phyloP scores from a whole-genome alignment of 2,329 filamentous ascomycete genomes.

The Didymella pinodella region DNA sequence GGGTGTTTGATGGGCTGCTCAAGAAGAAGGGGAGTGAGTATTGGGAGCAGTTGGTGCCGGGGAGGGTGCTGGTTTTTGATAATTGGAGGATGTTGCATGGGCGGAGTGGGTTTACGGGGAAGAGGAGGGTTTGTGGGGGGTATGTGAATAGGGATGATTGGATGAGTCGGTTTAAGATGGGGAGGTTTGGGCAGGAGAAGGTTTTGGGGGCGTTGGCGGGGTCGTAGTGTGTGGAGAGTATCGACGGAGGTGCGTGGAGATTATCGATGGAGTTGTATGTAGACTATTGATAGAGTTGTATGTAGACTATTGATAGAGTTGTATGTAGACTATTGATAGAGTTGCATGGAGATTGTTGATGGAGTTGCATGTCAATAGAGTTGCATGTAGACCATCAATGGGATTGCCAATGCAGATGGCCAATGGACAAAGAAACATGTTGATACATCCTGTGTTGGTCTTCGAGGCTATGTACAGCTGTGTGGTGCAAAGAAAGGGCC shows the following conservation, averaged over 20 bases:
- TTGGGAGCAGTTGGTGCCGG: conserved; percentile 82
- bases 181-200: conserved; percentile 20
- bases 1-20: conserved; percentile 75
- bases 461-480: conserved; percentile 40
- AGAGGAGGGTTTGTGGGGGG: conserved; percentile 86
- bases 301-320: no score
- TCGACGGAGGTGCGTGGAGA: no score
- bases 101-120: conserved; percentile 80
- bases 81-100: conserved; percentile 96
- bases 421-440: conserved; percentile 29
- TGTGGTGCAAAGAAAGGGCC: conserved; percentile 27
- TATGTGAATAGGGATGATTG: conserved; percentile 60
- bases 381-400: no score
- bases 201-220: conserved; percentile 27
- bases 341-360: no score
- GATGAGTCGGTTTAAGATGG: conserved; percentile 39
- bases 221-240: background rate
- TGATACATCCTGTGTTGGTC: conserved; percentile 41
- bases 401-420: no score
- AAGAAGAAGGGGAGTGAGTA: conserved; percentile 72
- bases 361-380: no score
- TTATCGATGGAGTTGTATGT: no score
- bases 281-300: no score
- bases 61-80: conserved; percentile 87
- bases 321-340: no score